phyloP scores from a whole-genome alignment of 1,139 yeast genomes.

The Pichiaceae sp. region DNA sequence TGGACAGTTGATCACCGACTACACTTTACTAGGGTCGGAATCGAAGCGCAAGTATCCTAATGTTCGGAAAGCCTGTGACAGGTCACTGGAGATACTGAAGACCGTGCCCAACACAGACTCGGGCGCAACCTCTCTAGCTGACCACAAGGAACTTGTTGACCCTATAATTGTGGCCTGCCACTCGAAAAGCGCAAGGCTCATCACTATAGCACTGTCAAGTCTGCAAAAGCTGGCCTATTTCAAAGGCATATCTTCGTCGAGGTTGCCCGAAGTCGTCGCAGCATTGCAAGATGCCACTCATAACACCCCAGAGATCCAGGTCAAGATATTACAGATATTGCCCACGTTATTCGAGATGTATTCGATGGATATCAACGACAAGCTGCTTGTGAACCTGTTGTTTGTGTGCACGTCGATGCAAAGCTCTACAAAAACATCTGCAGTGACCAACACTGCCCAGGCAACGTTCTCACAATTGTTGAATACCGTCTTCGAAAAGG shows the following conservation, averaged over 20 bases:
- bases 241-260: slow-evolving; percentile 42
- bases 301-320: slow-evolving; percentile 73
- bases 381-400: slow-evolving; percentile 49
- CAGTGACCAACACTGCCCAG: slow-evolving; percentile 84
- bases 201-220: slow-evolving; percentile 63
- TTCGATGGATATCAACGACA: slow-evolving; percentile 45
- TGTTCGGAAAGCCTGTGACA: slow-evolving; percentile 58
- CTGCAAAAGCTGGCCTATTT: slow-evolving; percentile 49
- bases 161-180: slow-evolving; percentile 73
- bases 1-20: slow-evolving; percentile 45
- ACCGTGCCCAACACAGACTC: slow-evolving; percentile 9
- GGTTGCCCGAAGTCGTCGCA: slow-evolving; percentile 48
- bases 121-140: slow-evolving; percentile 13
- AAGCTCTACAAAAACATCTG: slow-evolving; percentile 57
- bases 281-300: slow-evolving; percentile 69
- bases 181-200: slow-evolving; percentile 66
- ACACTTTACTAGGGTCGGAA: slow-evolving; percentile 54
- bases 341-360: slow-evolving; percentile 70
- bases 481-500: slow-evolving; percentile 65
- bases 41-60: slow-evolving; percentile 64
- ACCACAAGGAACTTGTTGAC: slow-evolving; percentile 44
- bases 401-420: slow-evolving; percentile 67
- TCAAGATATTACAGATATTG: slow-evolving; percentile 77
- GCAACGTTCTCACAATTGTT: slow-evolving; percentile 88
- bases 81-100: slow-evolving; percentile 43